Percentiles rank a stretch among this genome's conserved stretches.
Conservation (phyloP, 495 filamentous ascomycete genomes). For the Aspergillus olivimuriae region DNA sequence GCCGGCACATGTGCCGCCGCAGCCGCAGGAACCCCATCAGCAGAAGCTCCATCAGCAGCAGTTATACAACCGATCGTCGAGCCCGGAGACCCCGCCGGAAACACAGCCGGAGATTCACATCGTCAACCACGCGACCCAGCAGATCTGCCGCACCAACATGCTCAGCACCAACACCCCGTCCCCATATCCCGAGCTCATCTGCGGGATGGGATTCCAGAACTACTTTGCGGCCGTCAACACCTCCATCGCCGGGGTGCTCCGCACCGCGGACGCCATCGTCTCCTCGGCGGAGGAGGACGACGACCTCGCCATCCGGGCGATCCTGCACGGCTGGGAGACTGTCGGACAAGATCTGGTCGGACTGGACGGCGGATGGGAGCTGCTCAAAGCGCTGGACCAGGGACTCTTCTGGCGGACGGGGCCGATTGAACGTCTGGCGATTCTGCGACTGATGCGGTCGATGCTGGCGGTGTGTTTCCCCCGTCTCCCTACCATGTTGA, state of each 20-base stretch:
- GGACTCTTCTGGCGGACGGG: slow-evolving; percentile 7
- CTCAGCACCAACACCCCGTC: not conserved
- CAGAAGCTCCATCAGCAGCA: too few species aligned
- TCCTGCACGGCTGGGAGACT: slow-evolving; percentile 8
- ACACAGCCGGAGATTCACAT: too few species aligned
- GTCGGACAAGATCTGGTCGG: not conserved
- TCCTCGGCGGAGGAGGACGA: slow-evolving; percentile 7
- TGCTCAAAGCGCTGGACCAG: slow-evolving; percentile 8
- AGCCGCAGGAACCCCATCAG: too few species aligned
- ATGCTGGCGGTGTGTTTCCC: slow-evolving; percentile 3
- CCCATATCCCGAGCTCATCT: not conserved
- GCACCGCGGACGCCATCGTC: slow-evolving; percentile 1
- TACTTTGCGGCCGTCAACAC: not conserved
- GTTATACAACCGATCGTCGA: too few species aligned
- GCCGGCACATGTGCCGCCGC: not conserved
- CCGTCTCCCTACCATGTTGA: not conserved
- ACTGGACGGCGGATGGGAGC: slow-evolving; percentile 3
- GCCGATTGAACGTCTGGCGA: slow-evolving; percentile 6
- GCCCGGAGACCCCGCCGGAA: too few species aligned
- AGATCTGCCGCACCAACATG: too few species aligned
- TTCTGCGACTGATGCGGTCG: slow-evolving; percentile 8
- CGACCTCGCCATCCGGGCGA: slow-evolving; percentile 10
- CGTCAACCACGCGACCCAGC: too few species aligned
- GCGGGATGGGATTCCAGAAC: not conserved
- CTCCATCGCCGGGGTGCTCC: not conserved